Evolutionary conservation across 495 filamentous ascomycete species (phyloP).

Genomic region (Neurospora tetraspora): DNA sequence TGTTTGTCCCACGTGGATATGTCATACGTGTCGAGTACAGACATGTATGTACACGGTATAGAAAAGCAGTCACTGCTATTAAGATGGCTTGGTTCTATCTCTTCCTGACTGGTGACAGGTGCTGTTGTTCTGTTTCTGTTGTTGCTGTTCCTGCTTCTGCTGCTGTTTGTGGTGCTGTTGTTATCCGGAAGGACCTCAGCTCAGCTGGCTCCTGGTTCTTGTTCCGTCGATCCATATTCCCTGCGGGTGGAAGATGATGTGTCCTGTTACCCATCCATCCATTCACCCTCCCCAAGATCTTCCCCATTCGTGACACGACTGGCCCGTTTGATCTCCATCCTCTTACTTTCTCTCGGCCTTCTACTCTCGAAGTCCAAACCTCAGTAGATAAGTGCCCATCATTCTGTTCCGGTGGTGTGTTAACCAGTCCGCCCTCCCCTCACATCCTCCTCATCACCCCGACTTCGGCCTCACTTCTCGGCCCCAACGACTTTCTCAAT

Average conservation of each 20-base stretch:
- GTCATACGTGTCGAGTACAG: neutral
- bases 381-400: neutral
- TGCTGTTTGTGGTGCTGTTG: neutral
- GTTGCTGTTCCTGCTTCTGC: neutral
- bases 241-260: neutral
- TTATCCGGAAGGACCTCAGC: neutral
- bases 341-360: neutral
- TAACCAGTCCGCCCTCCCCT: neutral
- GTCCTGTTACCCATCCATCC: neutral
- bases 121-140: neutral
- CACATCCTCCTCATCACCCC: neutral
- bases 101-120: neutral
- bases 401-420: neutral
- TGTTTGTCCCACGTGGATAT: neutral
- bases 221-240: neutral
- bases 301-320: too few species aligned
- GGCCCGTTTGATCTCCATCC: neutral
- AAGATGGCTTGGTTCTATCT: neutral
- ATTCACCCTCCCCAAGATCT: neutral
- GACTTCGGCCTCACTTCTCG: neutral
- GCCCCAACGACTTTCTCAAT: neutral
- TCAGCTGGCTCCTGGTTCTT: neutral
- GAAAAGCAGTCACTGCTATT: neutral
- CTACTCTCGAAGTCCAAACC: neutral
- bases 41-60: neutral